Evolutionary conservation across 345 rosid genomes (phyloP), one percentile per base, ranked within the genome.

Genomic region (Linum tenue): DNA sequence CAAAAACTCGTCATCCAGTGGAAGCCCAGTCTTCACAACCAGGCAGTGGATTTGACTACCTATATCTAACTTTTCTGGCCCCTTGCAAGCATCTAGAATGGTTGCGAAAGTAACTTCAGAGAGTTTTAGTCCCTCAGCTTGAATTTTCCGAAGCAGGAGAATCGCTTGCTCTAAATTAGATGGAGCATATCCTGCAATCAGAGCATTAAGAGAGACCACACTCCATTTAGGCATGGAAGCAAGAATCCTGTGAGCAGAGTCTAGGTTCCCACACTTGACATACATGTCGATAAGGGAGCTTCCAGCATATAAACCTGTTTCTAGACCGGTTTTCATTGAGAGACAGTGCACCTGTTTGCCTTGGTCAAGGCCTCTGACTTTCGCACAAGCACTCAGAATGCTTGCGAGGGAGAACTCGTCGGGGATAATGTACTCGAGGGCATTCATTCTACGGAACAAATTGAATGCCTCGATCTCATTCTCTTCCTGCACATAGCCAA

Each of bases 231-330:
- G 84, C 92, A 90, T 78, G 70, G 73, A 65, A 70, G 67, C 75
- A 67, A 84, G 72, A 66, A 86, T 73, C 72, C 69, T 69, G 62
- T 64, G 78, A 6, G 90, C 88, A 64, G 79, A 76, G 59, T 64
- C 77, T 17, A 81, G 70, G 67, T 43, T 74, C 59, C 87, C 86
- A 71, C 88, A 82, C 80, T 89, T 92, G 7, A 81, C 80, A 75
- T 92, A 90, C 98, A 87, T 81, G 80, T 85, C 97, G 69, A 92
- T 76, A 64, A 92, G 96, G 55, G 97, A 83, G 79, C 97, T 87
- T 74, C 95, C 98, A 43, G 85, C 63, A 73, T 84, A 91, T 22
- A 90, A 84, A 72, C 88, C 83, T 38, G 78, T 86, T 73, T 88
- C 94, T 67, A 86, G 77, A 67, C 90, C 83, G 71, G 73, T 69